Conservation (phyloP, 1,284 basidiomycete genomes). For the Cystobasidiaceae sp. region DNA sequence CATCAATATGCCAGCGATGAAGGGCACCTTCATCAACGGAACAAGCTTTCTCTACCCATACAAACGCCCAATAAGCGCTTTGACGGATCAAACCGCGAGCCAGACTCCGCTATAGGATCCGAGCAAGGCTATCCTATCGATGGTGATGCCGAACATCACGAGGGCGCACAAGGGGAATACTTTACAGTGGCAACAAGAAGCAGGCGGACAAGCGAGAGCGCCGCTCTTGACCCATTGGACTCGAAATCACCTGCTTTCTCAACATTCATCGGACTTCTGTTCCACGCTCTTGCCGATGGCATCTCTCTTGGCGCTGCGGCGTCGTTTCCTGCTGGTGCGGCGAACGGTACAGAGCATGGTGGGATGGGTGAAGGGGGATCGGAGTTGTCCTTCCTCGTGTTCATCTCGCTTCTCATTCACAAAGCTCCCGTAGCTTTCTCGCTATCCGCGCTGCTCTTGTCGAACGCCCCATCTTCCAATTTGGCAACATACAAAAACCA, state of each 20-base stretch:
- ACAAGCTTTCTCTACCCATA: background rate
- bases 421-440: conserved; percentile 30
- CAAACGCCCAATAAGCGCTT: conserved; percentile 3
- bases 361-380: background rate
- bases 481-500: conserved; percentile 8
- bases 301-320: conserved; percentile 72
- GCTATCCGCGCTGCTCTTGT: conserved; percentile 25
- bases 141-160: background rate
- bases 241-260: conserved; percentile 52
- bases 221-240: conserved; percentile 12
- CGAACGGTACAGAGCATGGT: background rate
- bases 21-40: background rate
- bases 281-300: conserved; percentile 84
- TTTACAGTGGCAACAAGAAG: conserved; percentile 5
- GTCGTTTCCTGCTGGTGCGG: conserved; percentile 26
- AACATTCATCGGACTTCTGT: conserved; percentile 72
- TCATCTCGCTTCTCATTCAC: conserved; percentile 28
- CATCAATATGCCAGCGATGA: conserved; percentile 24
- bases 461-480: conserved; percentile 16
- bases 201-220: conserved; percentile 1
- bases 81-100: background rate
- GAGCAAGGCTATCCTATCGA: conserved; percentile 6
- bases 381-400: conserved; percentile 20
- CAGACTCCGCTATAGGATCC: background rate
- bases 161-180: conserved; percentile 11